Evolutionary conservation across 768 basidiomycete genomes (phyloP).

Genomic region (Russula foetens): DNA sequence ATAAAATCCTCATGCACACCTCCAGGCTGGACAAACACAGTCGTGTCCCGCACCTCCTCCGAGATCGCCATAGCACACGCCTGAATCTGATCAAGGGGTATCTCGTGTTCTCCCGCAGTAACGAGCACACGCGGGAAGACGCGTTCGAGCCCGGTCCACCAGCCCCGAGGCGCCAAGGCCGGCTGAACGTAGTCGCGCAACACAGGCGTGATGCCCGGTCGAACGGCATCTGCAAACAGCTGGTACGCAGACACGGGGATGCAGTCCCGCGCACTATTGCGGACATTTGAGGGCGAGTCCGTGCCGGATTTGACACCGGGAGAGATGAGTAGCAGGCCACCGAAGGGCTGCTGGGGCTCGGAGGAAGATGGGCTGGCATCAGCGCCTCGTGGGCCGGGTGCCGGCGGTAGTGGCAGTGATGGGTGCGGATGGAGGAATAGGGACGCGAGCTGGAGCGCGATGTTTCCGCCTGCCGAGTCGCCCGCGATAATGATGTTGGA

Average conservation of each 20-base stretch:
- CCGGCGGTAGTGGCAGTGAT: constrained; percentile 10
- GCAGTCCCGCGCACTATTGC: not conserved
- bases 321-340: not conserved
- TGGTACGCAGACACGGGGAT: not conserved
- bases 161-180: not conserved
- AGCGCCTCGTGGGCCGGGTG: not conserved
- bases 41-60: not conserved
- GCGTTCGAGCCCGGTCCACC: not conserved
- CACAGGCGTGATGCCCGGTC: not conserved
- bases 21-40: not conserved
- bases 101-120: constrained; percentile 1
- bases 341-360: not conserved
- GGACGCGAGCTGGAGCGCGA: constrained; percentile 17
- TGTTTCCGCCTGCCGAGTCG: constrained; percentile 9
- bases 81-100: not conserved
- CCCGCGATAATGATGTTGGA: constrained; percentile 22
- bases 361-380: too few species aligned
- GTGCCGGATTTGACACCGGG: not conserved
- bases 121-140: constrained; percentile 1
- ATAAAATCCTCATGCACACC: constrained; percentile 14
- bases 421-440: constrained; percentile 18
- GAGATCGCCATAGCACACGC: not conserved
- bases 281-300: not conserved
- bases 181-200: not conserved
- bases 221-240: not conserved